A percentile compares a stretch with the other conserved stretches of the same genome.
phyloP scores from a whole-genome alignment of 2,329 filamentous ascomycete species.

The Aspergillus tanneri region DNA sequence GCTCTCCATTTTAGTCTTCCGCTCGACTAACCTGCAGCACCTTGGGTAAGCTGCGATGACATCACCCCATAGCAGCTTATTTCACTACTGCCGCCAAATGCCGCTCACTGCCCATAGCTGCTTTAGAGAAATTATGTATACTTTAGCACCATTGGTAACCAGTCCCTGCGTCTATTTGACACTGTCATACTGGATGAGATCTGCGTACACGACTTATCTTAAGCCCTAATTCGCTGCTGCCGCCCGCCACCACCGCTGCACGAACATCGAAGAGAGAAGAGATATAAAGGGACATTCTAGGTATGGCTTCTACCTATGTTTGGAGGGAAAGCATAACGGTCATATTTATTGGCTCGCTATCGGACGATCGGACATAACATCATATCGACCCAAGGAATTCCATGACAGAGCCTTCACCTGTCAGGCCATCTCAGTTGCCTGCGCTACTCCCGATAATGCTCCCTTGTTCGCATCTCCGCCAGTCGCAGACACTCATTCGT shows the following conservation, averaged over 20 bases:
- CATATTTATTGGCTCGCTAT: too few relatives aligned
- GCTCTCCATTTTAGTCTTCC: too few relatives aligned
- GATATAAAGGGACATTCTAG: conserved; percentile 7
- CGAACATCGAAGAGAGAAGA: conserved; percentile 35
- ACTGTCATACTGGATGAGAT: neutral
- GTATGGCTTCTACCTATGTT: too few relatives aligned
- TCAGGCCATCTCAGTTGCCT: neutral
- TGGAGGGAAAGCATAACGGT: too few relatives aligned
- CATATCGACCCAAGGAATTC: too few relatives aligned
- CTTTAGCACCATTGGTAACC: conserved; percentile 49
- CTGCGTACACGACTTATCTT: conserved; percentile 47
- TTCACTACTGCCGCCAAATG: too few relatives aligned
- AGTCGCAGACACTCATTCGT: conserved; percentile 44
- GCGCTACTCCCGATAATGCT: conserved; percentile 47
- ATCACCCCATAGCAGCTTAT: too few relatives aligned
- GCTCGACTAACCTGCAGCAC: too few relatives aligned
- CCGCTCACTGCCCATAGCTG: too few relatives aligned
- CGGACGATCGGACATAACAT: conserved; percentile 10
- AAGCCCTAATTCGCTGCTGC: conserved; percentile 47
- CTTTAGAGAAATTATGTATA: conserved; percentile 46
- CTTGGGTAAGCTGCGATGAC: too few relatives aligned
- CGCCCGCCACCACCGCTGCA: conserved; percentile 48
- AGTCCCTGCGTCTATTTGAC: conserved; percentile 35
- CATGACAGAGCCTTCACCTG: too few relatives aligned
- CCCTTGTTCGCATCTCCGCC: conserved; percentile 49